Evolutionary conservation across 2,329 filamentous ascomycete species (phyloP).

Genomic region (Tympanopsis confertula): DNA sequence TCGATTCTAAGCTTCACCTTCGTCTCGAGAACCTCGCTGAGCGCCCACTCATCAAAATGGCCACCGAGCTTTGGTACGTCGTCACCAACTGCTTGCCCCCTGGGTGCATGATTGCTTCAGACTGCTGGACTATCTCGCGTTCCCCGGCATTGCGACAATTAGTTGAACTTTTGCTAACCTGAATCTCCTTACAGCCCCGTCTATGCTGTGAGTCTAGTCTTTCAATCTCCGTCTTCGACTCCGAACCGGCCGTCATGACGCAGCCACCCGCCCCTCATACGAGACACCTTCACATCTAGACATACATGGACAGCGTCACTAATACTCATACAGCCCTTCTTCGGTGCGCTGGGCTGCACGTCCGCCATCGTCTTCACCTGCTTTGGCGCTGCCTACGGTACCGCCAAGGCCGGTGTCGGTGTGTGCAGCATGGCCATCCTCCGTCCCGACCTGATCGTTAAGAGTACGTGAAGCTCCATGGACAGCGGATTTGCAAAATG

Average conservation of each 20-base stretch:
- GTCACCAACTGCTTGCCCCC: no score
- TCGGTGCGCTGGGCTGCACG: conserved; percentile 26
- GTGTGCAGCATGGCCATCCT: conserved; percentile 63
- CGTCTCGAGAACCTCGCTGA: background rate
- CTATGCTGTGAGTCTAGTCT: conserved; percentile 25
- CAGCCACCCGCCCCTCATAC: conserved; percentile 8
- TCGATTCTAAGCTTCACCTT: background rate
- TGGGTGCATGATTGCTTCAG: no score
- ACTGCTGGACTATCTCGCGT: no score
- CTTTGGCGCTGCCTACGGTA: conserved; percentile 32
- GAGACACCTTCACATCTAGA: background rate
- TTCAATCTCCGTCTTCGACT: background rate
- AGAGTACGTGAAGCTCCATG: conserved; percentile 38
- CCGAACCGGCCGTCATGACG: background rate
- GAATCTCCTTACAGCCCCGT: conserved; percentile 19
- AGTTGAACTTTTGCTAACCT: background rate
- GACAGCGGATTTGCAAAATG: background rate
- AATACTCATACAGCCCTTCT: conserved; percentile 15
- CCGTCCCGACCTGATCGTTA: conserved; percentile 60
- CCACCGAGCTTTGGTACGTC: conserved; percentile 1
- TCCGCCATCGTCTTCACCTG: conserved; percentile 38
- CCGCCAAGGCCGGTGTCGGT: conserved; percentile 48
- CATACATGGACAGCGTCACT: background rate
- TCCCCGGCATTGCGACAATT: no score
- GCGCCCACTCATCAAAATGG: conserved; percentile 1